phyloP scores from a whole-genome alignment of 805 yeast species.

The Debaryomyces castellii region DNA sequence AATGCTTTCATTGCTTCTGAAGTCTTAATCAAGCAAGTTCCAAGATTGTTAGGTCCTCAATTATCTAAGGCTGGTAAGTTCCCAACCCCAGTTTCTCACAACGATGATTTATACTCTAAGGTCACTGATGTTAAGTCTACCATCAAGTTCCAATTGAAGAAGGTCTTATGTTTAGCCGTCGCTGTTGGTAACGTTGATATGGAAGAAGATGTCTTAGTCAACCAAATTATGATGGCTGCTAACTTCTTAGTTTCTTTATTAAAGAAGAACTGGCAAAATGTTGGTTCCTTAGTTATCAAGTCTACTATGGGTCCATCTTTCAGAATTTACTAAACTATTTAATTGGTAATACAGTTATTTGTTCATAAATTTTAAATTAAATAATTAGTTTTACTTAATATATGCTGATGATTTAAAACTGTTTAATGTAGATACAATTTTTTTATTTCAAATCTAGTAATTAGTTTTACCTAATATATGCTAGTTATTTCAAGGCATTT shows the following conservation, averaged over 20 bases:
- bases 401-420: neutral
- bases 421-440: neutral
- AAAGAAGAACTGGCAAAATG: conserved; percentile 99
- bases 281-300: conserved; percentile 98
- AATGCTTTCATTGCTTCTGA: conserved; percentile 99
- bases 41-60: conserved; percentile 99
- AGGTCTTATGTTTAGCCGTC: conserved; percentile 99
- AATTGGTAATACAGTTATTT: conserved; percentile 1
- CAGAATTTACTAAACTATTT: conserved; percentile 86
- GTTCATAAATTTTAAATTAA: neutral
- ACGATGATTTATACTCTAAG: conserved; percentile 95
- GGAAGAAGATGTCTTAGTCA: conserved; percentile 94
- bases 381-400: conserved; percentile 1
- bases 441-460: too few species aligned
- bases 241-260: conserved; percentile 98
- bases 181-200: conserved; percentile 99
- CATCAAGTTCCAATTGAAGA: conserved; percentile 99
- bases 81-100: conserved; percentile 99
- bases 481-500: neutral
- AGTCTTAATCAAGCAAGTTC: conserved; percentile 98
- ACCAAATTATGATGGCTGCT: conserved; percentile 98
- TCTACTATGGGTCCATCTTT: conserved; percentile 99
- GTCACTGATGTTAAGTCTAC: conserved; percentile 97
- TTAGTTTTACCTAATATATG: too few species aligned
- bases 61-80: conserved; percentile 99